Evolutionary conservation across 106 monocot genomes (phyloP).

Genomic region (Cymbidium sinense): DNA sequence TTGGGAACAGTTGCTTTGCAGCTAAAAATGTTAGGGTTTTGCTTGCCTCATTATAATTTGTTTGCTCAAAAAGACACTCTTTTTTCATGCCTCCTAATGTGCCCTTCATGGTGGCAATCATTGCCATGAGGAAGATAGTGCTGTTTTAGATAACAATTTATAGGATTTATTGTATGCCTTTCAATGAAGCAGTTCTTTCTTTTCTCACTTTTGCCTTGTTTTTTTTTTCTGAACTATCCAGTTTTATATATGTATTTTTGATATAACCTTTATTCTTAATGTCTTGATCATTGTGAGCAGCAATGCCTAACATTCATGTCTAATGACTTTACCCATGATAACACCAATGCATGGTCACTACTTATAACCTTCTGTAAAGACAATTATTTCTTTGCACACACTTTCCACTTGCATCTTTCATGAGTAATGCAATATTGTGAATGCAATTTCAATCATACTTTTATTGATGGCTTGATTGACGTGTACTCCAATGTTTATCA

Average conservation of each 20-base stretch:
- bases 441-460: background rate
- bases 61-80: too few relatives aligned
- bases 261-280: background rate
- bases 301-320: background rate
- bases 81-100: too few relatives aligned
- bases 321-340: background rate
- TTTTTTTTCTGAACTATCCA: background rate
- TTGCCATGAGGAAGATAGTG: too few relatives aligned
- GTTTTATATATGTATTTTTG: background rate
- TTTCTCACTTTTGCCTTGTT: background rate
- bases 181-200: background rate
- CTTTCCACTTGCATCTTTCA: background rate
- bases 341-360: background rate
- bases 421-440: background rate
- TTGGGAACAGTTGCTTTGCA: too few relatives aligned
- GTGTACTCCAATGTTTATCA: conserved; percentile 24
- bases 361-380: background rate
- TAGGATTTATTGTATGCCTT: background rate
- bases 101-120: too few relatives aligned
- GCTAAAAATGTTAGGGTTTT: too few relatives aligned
- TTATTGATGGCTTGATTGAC: background rate
- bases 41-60: too few relatives aligned
- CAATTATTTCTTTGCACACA: background rate
- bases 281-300: background rate
- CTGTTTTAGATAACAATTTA: background rate